Percentiles rank a stretch among this genome's conserved stretches.
Evolutionary conservation across 1,284 basidiomycete species (phyloP).

Genomic region (Cutaneotrichosporon daszewskae): DNA sequence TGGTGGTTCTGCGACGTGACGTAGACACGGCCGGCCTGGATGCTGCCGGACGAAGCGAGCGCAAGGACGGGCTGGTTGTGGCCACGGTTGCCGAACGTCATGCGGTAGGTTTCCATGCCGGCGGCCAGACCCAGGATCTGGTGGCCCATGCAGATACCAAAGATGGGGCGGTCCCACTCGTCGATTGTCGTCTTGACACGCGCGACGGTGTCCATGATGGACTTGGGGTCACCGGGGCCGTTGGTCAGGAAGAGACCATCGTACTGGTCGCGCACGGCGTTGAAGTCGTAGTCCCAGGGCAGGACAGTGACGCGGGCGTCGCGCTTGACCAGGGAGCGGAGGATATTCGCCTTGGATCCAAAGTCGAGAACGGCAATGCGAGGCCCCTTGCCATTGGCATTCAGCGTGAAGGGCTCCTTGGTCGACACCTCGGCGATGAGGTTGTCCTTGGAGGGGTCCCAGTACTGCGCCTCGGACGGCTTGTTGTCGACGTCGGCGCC

Average conservation of each 20-base stretch:
- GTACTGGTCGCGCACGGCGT: slow-evolving; percentile 76
- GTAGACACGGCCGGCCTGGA: slow-evolving; percentile 92
- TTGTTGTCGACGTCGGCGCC: slow-evolving; percentile 66
- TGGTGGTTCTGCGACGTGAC: slow-evolving; percentile 92
- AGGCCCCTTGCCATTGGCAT: slow-evolving; percentile 71
- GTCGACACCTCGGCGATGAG: slow-evolving; percentile 91
- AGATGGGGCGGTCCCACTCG: slow-evolving; percentile 89
- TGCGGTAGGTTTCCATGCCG: slow-evolving; percentile 83
- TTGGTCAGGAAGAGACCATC: slow-evolving; percentile 97
- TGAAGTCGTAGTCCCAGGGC: slow-evolving; percentile 97
- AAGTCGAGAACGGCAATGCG: slow-evolving; percentile 95
- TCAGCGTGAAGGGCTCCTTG: slow-evolving; percentile 75
- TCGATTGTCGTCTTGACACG: slow-evolving; percentile 72
- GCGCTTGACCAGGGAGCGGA: slow-evolving; percentile 83
- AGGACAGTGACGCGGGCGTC: slow-evolving; percentile 89
- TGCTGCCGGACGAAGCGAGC: slow-evolving; percentile 79
- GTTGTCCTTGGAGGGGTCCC: slow-evolving; percentile 89
- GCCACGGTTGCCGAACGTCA: slow-evolving; percentile 91
- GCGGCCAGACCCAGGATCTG: slow-evolving; percentile 96
- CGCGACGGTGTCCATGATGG: slow-evolving; percentile 78
- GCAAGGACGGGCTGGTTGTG: slow-evolving; percentile 98
- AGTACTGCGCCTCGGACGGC: slow-evolving; percentile 66
- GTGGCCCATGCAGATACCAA: slow-evolving; percentile 99
- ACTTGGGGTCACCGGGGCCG: slow-evolving; percentile 88
- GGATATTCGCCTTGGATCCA: slow-evolving; percentile 95